Evolutionary conservation across 2,329 filamentous ascomycete species (phyloP), one percentile per base, ranked within the genome.

Genomic region (Arthrobotrys pseudoclavata): DNA sequence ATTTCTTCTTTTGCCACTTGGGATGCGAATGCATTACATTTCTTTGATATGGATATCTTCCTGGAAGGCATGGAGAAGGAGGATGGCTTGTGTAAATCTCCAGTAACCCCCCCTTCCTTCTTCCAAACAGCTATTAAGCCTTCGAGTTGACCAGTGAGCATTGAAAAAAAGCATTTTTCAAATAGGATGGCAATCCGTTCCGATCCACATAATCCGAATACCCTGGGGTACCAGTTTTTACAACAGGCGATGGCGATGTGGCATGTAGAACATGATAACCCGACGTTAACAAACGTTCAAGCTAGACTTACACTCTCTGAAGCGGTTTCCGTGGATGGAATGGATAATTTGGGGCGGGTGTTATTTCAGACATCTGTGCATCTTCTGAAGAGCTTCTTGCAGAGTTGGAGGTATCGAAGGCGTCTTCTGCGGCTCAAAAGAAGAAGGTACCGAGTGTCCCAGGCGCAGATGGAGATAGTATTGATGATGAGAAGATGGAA

Each of bases 51-150:
- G 5, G 26, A 37, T 34, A 24, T 50, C 18, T 69, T 61, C 26
- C n/a, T 69, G 12, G 52, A 60, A 50, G 66, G 22, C 34, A 69
- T 60, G 66, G 37, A 42, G 37, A 42, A 42, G 13, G 15, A n/a
- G 12, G 12, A 42, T 42, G 29, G 29, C 29, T 31, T 31, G 29
- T 31, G 29, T 31, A 31, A 31, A 9, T 31, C 29, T 31, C 9
- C 29, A 4, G 4, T 31, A 9, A 31, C 29, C 29, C 29, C 29
- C 29, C 29, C 29, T 31, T 31, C 29, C 29, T 31, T 31, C 29
- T n/a, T n/a, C n/a, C n/a, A n/a, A 40, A n/a, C 13, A 12, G 37
- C 5, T 7, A 42, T 42, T 2, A 42, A 6, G 31, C 31, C 31
- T 34, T n/a, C 5, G 15, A 12, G 37, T 42, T 42, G 37, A 42